Evolutionary conservation across 164 flowering plant species (phyloP).

Genomic region (Protea cynaroides): DNA sequence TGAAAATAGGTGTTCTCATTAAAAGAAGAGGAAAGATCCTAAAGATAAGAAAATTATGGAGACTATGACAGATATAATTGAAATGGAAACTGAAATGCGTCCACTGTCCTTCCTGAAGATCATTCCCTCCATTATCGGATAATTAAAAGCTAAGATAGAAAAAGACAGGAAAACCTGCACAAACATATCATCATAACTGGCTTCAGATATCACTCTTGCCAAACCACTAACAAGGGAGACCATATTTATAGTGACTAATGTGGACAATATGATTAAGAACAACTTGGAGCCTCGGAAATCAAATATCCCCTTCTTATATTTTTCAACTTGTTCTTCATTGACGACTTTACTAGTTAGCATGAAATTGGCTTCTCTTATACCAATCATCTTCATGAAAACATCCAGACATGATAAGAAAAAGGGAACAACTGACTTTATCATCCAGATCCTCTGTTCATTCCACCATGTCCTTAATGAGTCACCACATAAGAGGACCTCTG

Average conservation of each 20-base stretch:
- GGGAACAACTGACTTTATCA: neutral
- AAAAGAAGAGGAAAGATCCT: neutral
- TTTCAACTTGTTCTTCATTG: neutral
- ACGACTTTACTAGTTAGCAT: slow-evolving; percentile 1
- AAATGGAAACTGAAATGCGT: neutral
- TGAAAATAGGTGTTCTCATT: no score
- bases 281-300: neutral
- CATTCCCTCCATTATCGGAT: slow-evolving; percentile 2
- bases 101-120: neutral
- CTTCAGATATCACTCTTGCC: neutral
- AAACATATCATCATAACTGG: slow-evolving; percentile 5
- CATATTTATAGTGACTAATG: neutral
- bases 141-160: neutral
- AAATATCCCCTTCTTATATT: slow-evolving; percentile 4
- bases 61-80: neutral
- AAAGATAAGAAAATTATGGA: neutral
- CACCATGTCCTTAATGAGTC: neutral
- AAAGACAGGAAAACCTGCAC: neutral
- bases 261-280: neutral
- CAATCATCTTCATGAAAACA: neutral
- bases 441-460: slow-evolving; percentile 6
- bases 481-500: neutral
- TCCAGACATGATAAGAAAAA: neutral
- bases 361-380: neutral
- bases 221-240: neutral